Base-by-base conservation (phyloP, 1,284 basidiomycete genomes). In the Wallemia hederae region DNA sequence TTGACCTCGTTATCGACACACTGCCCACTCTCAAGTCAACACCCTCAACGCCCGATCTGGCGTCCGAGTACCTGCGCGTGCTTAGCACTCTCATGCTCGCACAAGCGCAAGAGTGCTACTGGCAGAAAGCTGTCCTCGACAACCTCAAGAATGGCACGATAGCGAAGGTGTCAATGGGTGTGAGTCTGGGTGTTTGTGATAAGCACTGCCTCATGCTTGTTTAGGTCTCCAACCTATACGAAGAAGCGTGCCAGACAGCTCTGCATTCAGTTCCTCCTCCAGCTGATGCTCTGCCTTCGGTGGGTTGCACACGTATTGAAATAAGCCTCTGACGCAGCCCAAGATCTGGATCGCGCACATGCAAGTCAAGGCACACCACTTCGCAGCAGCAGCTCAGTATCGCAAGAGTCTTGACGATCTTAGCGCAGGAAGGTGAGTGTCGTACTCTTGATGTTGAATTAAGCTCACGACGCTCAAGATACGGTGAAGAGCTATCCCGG, bases 61-160 rank as follows among this genome's bases (percentile, higher is more conserved):
- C 59, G 61, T 62, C 49, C 61, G 66, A 31, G 60, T 65, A 61
- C 61, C 62, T 19, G 57, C 26, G 11, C 60, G 61, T 61, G 24
- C 68, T 97, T 24, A 78, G 85, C 65, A 77, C 74, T 64, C 76
- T 96, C 61, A 85, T 89, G 78, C 76, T 96, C 0, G 89, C 89
- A 0, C 89, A 97, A 72, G 91, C 90, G 0, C 91, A 97, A 67
- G 92, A 98, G 73, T 94, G 89, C 67, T 86, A 82, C 60, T 97
- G 92, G 91, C 90, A 94, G 69, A 80, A 84, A 65, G 91, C 89
- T 3, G 82, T 85, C 64, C 72, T 87, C 63, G 84, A 69, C 73
- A 80, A 63, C 75, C 56, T 82, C 72, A 90, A 87, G 72, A 90
- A 92, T 66, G 81, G 78, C 0, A 75, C 90, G 1, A 79, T 97